Evolutionary conservation across 2,329 filamentous ascomycete species (phyloP).

Genomic region (Penicillium sp.): DNA sequence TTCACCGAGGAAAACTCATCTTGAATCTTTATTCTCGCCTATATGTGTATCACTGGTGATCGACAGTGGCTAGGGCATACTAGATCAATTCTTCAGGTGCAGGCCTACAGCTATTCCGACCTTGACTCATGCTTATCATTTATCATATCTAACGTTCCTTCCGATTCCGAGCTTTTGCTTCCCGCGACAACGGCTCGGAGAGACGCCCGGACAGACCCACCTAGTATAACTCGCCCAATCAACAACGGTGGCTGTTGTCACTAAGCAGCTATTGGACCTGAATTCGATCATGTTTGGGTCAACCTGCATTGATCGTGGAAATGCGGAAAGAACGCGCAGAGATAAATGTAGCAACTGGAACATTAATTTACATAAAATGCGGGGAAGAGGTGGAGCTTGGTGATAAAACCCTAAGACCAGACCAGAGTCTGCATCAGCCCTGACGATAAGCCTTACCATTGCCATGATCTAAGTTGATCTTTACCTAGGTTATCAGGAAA

Average conservation of each 20-base stretch:
- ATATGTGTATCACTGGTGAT: too few species aligned
- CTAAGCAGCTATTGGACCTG: not conserved
- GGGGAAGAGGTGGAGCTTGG: not conserved
- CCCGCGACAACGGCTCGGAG: too few species aligned
- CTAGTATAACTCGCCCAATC: not conserved
- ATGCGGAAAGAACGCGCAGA: not conserved
- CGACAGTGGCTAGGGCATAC: too few species aligned
- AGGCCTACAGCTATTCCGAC: too few species aligned
- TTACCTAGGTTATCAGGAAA: not conserved
- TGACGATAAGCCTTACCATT: not conserved
- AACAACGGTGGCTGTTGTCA: not conserved
- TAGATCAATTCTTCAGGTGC: too few species aligned
- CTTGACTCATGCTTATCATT: too few species aligned
- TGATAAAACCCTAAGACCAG: not conserved
- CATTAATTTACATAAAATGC: not conserved
- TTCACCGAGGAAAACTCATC: too few species aligned
- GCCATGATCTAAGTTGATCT: not conserved
- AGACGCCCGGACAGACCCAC: not conserved
- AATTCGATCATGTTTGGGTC: not conserved
- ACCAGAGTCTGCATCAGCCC: not conserved
- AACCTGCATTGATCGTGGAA: not conserved
- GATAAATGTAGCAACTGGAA: not conserved
- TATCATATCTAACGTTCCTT: not conserved
- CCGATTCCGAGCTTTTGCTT: not conserved
- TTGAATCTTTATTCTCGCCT: too few species aligned